phyloP scores from a whole-genome alignment of 495 filamentous ascomycete genomes.

The Hypoxylon lenormandii region DNA sequence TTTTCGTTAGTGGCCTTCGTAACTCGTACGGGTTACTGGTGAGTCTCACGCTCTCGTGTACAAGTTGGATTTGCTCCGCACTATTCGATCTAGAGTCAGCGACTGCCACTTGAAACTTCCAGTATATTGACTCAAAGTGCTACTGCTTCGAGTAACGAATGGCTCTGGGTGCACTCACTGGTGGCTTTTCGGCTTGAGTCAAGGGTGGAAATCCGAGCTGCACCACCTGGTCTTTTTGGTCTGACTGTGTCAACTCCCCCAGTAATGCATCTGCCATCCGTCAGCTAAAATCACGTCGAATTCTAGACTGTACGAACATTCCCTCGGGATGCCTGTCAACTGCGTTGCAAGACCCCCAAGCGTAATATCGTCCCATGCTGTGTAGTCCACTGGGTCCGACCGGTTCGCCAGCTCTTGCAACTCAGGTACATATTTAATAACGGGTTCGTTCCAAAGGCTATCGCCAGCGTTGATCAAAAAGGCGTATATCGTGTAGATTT shows the following conservation, averaged over 20 bases:
- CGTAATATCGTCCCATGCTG: constrained; percentile 67
- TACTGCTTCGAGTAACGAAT: background rate
- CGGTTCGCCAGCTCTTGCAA: constrained; percentile 54
- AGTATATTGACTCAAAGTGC: background rate
- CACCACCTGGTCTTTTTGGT: constrained; percentile 46
- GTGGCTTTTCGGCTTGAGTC: constrained; percentile 58
- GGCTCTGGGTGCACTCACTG: constrained; percentile 31
- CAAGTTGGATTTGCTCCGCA: constrained; percentile 59
- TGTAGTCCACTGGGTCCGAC: constrained; percentile 51
- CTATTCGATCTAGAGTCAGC: constrained; percentile 22
- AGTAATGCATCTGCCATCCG: constrained; percentile 55
- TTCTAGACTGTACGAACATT: constrained; percentile 48
- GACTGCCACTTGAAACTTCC: background rate
- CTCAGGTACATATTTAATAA: constrained; percentile 69
- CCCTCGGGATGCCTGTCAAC: constrained; percentile 63
- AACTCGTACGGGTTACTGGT: background rate
- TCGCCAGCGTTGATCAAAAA: constrained; percentile 59
- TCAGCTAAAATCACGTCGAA: background rate
- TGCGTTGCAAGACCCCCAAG: constrained; percentile 68
- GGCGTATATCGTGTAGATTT: constrained; percentile 62
- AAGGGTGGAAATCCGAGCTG: constrained; percentile 55
- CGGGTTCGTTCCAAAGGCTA: constrained; percentile 53
- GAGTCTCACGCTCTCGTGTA: constrained; percentile 50
- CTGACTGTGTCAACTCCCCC: constrained; percentile 58
- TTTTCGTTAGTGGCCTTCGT: background rate